A percentile compares a stretch with the other conserved stretches of the same genome.
phyloP scores from a whole-genome alignment of 2,329 filamentous ascomycete genomes.

The Talaromyces sp. region DNA sequence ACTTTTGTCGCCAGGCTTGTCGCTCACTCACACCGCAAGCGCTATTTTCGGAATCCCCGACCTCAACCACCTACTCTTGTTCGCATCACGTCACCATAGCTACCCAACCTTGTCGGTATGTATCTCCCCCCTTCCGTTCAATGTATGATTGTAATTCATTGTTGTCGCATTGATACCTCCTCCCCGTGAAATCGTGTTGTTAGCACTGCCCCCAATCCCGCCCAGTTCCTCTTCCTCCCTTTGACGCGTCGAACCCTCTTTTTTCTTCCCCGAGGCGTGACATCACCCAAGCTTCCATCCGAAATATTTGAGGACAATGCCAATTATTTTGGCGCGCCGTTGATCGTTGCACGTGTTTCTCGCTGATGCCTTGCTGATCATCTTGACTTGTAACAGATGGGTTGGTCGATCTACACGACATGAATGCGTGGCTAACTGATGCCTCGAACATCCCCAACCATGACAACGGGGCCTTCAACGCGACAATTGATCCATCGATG shows the following conservation, averaged over 20 bases:
- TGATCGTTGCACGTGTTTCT: constrained; percentile 6
- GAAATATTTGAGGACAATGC: constrained; percentile 1
- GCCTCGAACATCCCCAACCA: constrained; percentile 44
- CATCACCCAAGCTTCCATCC: constrained; percentile 5
- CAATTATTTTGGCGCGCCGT: neutral
- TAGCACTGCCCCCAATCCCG: constrained; percentile 13
- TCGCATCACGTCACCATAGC: constrained; percentile 34
- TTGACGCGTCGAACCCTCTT: constrained; percentile 23
- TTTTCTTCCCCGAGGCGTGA: constrained; percentile 5
- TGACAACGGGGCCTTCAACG: constrained; percentile 47
- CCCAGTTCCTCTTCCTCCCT: constrained; percentile 9
- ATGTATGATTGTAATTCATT: neutral
- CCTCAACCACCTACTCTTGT: constrained; percentile 25
- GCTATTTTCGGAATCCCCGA: constrained; percentile 33
- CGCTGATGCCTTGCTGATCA: constrained; percentile 21
- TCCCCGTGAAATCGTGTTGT: neutral
- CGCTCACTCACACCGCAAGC: constrained; percentile 25
- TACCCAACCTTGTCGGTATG: constrained; percentile 41
- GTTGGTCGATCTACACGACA: constrained; percentile 44
- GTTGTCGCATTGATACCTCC: neutral
- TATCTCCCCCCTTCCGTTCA: constrained; percentile 15
- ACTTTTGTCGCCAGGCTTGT: constrained; percentile 6
- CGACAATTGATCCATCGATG: constrained; percentile 44
- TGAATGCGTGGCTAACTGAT: constrained; percentile 50
- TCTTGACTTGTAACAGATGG: constrained; percentile 35